A percentile compares a stretch with the other conserved stretches of the same genome.
Conservation (phyloP, 495 filamentous ascomycete species). For the Podospora conica region DNA sequence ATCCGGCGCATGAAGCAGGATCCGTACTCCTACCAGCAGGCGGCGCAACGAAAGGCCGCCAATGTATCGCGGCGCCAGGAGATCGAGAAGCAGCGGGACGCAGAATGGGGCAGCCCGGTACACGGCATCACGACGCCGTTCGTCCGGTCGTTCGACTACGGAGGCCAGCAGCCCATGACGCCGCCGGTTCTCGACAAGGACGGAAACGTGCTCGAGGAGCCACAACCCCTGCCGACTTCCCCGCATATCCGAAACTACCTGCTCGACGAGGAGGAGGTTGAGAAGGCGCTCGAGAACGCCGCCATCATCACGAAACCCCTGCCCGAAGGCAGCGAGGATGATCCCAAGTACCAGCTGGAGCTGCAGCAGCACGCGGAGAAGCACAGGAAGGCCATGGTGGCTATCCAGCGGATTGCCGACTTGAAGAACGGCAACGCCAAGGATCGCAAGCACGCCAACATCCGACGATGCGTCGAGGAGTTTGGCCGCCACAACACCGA, state of each 20-base stretch:
- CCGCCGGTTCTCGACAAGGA: slow-evolving; percentile 32
- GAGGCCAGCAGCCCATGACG: slow-evolving; percentile 34
- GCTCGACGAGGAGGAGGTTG: slow-evolving; percentile 58
- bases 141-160: slow-evolving; percentile 69
- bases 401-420: slow-evolving; percentile 68
- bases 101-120: slow-evolving; percentile 66
- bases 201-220: slow-evolving; percentile 28
- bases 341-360: slow-evolving; percentile 44
- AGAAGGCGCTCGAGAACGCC: slow-evolving; percentile 56
- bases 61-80: slow-evolving; percentile 67
- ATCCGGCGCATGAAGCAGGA: slow-evolving; percentile 50
- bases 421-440: slow-evolving; percentile 68
- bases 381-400: slow-evolving; percentile 54
- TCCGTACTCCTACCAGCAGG: slow-evolving; percentile 63
- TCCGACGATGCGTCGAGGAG: slow-evolving; percentile 71
- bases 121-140: slow-evolving; percentile 74
- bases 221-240: slow-evolving; percentile 36
- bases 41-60: slow-evolving; percentile 69
- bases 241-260: slow-evolving; percentile 64
- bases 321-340: slow-evolving; percentile 29
- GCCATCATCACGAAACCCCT: slow-evolving; percentile 55
- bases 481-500: slow-evolving; percentile 96
- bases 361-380: slow-evolving; percentile 30
- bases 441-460: slow-evolving; percentile 72
- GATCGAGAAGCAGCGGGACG: slow-evolving; percentile 55